phyloP scores from a whole-genome alignment of 371 early-diverging fungal species.

The Capniomyces stellatus region DNA sequence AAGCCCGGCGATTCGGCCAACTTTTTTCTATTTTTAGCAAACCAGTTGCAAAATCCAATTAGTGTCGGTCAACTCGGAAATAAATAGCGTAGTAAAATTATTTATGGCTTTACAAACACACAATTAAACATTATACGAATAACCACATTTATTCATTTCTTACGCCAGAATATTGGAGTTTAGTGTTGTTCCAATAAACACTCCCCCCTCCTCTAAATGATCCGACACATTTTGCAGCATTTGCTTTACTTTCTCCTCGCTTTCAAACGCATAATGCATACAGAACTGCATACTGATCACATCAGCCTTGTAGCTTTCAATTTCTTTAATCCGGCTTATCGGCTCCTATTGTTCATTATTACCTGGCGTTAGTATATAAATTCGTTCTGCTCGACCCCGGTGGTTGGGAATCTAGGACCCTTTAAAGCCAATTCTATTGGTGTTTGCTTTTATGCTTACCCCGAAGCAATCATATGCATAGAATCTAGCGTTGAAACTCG shows the following conservation, averaged over 20 bases:
- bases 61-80: background rate
- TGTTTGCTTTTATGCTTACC: conserved; percentile 3
- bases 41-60: background rate
- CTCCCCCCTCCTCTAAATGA: conserved; percentile 63
- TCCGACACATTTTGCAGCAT: conserved; percentile 69
- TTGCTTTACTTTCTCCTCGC: conserved; percentile 54
- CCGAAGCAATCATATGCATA: conserved; percentile 24
- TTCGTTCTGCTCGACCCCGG: no score
- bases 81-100: background rate
- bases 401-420: no score
- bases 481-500: conserved; percentile 11
- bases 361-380: no score
- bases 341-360: conserved; percentile 20
- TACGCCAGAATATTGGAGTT: conserved; percentile 83
- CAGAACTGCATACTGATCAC: conserved; percentile 92
- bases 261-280: conserved; percentile 93
- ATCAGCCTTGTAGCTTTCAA: conserved; percentile 45
- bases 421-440: no score
- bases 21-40: conserved; percentile 3
- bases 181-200: conserved; percentile 89
- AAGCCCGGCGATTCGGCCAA: conserved; percentile 13
- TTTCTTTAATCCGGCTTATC: conserved; percentile 31
- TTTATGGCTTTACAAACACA: conserved; percentile 16
- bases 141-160: conserved; percentile 4
- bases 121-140: conserved; percentile 22